phyloP scores from a whole-genome alignment of 352 stramenopile species.

The Salisapilia sapeloensis region DNA sequence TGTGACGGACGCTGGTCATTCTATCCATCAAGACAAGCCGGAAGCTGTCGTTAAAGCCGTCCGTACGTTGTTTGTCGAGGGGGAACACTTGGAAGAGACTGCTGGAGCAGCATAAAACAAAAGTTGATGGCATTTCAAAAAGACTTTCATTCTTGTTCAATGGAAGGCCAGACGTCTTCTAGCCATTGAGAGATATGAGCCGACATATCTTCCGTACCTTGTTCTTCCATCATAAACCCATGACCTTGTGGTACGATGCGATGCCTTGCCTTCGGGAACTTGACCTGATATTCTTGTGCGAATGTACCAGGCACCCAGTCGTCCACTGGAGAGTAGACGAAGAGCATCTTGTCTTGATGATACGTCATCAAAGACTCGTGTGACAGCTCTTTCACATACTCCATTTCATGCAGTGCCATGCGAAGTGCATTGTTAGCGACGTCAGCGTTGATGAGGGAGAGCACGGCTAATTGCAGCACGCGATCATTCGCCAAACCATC shows the following conservation, averaged over 20 bases:
- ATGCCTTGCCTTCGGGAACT: slow-evolving; percentile 23
- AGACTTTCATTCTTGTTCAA: neutral
- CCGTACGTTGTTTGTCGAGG: slow-evolving; percentile 17
- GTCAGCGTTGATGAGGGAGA: slow-evolving; percentile 28
- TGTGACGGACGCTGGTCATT: slow-evolving; percentile 35
- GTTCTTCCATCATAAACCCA: slow-evolving; percentile 61
- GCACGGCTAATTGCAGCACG: slow-evolving; percentile 25
- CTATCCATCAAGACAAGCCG: slow-evolving; percentile 57
- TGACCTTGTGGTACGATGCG: slow-evolving; percentile 35
- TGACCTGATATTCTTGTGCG: slow-evolving; percentile 28
- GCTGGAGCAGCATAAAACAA: too few relatives aligned
- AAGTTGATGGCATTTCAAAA: too few relatives aligned
- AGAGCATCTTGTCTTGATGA: slow-evolving; percentile 32
- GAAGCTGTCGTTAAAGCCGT: slow-evolving; percentile 36
- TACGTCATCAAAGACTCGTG: slow-evolving; percentile 15
- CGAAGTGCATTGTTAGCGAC: slow-evolving; percentile 45
- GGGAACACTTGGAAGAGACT: too few relatives aligned
- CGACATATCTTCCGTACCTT: slow-evolving; percentile 48
- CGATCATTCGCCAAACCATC: slow-evolving; percentile 9
- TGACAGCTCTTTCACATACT: slow-evolving; percentile 22
- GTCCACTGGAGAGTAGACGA: slow-evolving; percentile 52
- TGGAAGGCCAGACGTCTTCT: slow-evolving; percentile 6
- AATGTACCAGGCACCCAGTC: slow-evolving; percentile 49
- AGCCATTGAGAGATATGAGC: slow-evolving; percentile 41
- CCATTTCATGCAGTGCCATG: slow-evolving; percentile 53